These are phyloP conservation scores for Colletotrichum acutatum DNA, from an alignment of 2,329 filamentous ascomycete genomes.

Conservation along the genomic window DNA sequence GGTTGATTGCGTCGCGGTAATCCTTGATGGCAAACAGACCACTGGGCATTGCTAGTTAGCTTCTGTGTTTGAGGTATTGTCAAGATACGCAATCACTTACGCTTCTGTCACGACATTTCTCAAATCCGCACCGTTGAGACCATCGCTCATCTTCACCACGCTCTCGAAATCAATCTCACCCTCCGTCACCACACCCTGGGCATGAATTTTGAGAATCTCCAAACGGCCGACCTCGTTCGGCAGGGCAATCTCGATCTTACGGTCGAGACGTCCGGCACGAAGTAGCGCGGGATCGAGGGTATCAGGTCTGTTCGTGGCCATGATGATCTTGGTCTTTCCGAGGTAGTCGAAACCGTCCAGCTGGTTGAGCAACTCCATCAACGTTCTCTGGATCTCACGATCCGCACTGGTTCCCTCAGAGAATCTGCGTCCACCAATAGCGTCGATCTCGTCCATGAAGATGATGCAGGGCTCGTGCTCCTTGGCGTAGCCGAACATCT, in stretches of 20 bases:
- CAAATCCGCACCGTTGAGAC: constrained; percentile 96
- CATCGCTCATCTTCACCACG: constrained; percentile 99
- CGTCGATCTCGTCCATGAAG: constrained; percentile 99
- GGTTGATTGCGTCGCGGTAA: constrained; percentile 94
- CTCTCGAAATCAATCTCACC: constrained; percentile 99
- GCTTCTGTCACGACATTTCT: constrained; percentile 98
- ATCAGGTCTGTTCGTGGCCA: constrained; percentile 98
- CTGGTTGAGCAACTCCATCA: constrained; percentile 99
- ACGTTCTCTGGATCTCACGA: constrained; percentile 95
- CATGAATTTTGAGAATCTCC: constrained; percentile 98
- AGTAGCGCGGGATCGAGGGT: constrained; percentile 94
- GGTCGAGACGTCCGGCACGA: constrained; percentile 90
- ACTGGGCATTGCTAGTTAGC: constrained; percentile 57
- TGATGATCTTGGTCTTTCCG: constrained; percentile 99
- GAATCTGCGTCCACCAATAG: constrained; percentile 95
- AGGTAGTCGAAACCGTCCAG: constrained; percentile 99
- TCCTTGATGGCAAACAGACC: constrained; percentile 99
- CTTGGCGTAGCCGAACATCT: constrained; percentile 99
- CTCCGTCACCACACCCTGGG: constrained; percentile 85
- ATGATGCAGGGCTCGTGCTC: constrained; percentile 99
- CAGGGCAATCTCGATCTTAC: constrained; percentile 97
- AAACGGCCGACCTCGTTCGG: constrained; percentile 96
- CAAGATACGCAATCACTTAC: constrained; percentile 66
- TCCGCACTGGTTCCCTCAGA: constrained; percentile 98
- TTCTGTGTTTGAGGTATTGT: constrained; percentile 20